Base-by-base conservation (phyloP, 2,329 filamentous ascomycete species). In the Xylariaceae sp. region DNA sequence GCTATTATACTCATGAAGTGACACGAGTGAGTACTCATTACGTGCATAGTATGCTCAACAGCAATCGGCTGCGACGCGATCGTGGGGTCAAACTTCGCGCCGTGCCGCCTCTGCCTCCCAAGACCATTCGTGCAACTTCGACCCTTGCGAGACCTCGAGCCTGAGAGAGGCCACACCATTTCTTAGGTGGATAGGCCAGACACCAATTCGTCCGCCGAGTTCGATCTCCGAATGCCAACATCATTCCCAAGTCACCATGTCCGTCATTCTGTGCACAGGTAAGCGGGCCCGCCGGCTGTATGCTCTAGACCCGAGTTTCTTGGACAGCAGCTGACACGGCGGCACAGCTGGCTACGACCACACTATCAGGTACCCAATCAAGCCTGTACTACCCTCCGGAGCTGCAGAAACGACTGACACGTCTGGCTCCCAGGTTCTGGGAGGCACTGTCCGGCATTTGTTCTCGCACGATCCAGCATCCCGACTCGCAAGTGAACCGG, bases 361-460 rank as follows among this genome's bases (percentile, higher is more conserved):
- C 55, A 77, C 72, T 19, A 77, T 77, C 46, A 65, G 72, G 70
- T 74, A 58, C 39, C 13, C 14, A 11, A 16, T n/a, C 24, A 24
- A 35, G 21, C 27, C n/a, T n/a, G n/a, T n/a, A n/a, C n/a, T n/a
- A 26, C 13, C 23, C 6, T 33, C 15, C 18, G 33, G 16, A 25
- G 5, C 15, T 27, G 18, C 29, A 8, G 18, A 23, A 26, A 16
- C 19, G 18, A 19, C 28, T 11, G 11, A 2, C 10, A 19, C 21
- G 21, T 8, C n/a, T n/a, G n/a, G n/a, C n/a, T n/a, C n/a, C 15
- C 19, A 42, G 49, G 45, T 98, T 98, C 67, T 98, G 92, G 92
- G 92, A 98, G 63, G 92, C 92, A 2, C 75, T 98, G 36, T 95
- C 89, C 9, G 92, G 92, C 34, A 96, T 98, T 52, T 98, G 92